phyloP scores from a whole-genome alignment of 306 rosid genomes.

The Pterocarpus santalinus region DNA sequence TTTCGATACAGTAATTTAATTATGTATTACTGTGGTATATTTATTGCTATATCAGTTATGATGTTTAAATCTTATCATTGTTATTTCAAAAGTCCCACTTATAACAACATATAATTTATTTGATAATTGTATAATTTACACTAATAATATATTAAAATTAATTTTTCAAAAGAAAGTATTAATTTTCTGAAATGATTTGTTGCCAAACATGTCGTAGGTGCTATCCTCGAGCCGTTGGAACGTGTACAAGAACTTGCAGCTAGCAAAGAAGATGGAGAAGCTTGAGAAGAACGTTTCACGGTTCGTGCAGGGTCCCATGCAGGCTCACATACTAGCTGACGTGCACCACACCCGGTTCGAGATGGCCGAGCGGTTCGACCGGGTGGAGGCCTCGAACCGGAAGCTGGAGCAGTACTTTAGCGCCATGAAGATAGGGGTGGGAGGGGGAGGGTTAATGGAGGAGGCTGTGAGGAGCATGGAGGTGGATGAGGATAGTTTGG shows the following conservation, averaged over 20 bases:
- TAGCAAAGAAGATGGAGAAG: constrained; percentile 78
- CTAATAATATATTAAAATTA: too few species aligned
- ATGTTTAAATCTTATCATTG: too few species aligned
- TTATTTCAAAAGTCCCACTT: too few species aligned
- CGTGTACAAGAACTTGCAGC: constrained; percentile 75
- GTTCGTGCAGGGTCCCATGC: constrained; percentile 70
- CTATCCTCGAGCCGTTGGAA: constrained; percentile 71
- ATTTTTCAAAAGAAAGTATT: too few species aligned
- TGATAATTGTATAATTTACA: too few species aligned
- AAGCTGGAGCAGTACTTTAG: constrained; percentile 67
- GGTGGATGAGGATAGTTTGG: constrained; percentile 57
- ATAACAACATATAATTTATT: too few species aligned
- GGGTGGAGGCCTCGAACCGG: constrained; percentile 51
- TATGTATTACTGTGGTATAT: too few species aligned
- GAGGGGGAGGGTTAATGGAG: constrained; percentile 70
- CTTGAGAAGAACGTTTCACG: constrained; percentile 67
- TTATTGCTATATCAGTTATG: too few species aligned
- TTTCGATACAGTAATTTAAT: too few species aligned
- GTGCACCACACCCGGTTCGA: constrained; percentile 69
- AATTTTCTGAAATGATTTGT: too few species aligned
- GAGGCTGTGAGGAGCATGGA: constrained; percentile 70
- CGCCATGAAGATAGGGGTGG: constrained; percentile 71
- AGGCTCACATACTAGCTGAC: constrained; percentile 79
- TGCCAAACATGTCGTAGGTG: constrained; percentile 32
- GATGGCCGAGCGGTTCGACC: constrained; percentile 68